Evolutionary conservation across 2,329 filamentous ascomycete genomes (phyloP), one percentile per base, ranked within the genome.

Genomic region (Fonsecaea multimorphosa): DNA sequence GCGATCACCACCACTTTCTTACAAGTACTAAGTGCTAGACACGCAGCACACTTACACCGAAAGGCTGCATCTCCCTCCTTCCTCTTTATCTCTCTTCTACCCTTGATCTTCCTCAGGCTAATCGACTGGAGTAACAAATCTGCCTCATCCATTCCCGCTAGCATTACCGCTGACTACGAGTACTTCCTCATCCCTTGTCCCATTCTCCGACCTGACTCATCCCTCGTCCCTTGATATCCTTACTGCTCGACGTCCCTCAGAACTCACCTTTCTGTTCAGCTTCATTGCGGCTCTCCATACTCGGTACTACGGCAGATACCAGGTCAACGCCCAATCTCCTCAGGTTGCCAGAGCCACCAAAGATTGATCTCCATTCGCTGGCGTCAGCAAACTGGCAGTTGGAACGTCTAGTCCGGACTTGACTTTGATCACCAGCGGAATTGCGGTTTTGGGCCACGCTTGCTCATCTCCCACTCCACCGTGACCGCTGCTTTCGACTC

Each of bases 381-480:
- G 44, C 19, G 44, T 49, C 44, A 49, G 44, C 44, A 49, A n/a
- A n/a, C 12, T 27, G 44, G 44, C 44, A 12, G 44, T 49, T 24
- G 19, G 22, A 49, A 11, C 44, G 22, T 49, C 44, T 49, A 49
- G 19, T 49, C 44, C 44, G 44, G 44, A 49, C 19, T 49, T 24
- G 44, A 49, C 44, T 49, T 22, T 49, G 44, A 49, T 49, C 44
- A 49, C 44, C 44, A 49, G 44, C 44, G 44, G 44, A 49, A 27
- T 49, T 49, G 44, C 44, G 22, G 22, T 49, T 49, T 49, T 27
- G 9, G 44, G 44, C 44, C 22, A 49, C 44, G 44, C 44, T 49
- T 49, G 44, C 19, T 49, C 44, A 24, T 24, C 22, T 49, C 44
- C 44, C 44, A 49, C 44, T 49, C 44, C 44, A 49, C 44, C 44